Conservation (phyloP, 2,329 filamentous ascomycete genomes). For the Exophiala viscosa region DNA sequence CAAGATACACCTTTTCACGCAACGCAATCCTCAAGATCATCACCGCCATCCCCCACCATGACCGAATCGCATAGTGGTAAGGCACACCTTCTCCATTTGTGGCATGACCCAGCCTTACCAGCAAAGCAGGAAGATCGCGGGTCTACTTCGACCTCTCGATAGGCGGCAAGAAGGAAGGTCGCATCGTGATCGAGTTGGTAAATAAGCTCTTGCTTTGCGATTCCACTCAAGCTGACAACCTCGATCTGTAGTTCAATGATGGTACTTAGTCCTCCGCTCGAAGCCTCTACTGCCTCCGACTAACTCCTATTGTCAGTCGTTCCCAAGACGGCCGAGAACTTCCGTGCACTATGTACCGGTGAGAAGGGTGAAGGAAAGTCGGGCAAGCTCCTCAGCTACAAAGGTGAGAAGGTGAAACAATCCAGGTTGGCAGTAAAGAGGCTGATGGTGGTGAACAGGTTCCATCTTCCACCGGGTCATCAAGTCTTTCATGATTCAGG, state of each 20-base stretch:
- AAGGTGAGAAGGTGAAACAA: conserved; percentile 48
- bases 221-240: background rate
- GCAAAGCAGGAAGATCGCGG: conserved; percentile 59
- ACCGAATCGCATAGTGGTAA: conserved; percentile 20
- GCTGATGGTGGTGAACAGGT: conserved; percentile 43
- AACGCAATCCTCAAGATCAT: background rate
- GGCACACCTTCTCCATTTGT: conserved; percentile 1
- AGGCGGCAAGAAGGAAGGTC: conserved; percentile 67
- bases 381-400: conserved; percentile 87
- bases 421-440: background rate
- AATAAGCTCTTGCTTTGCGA: conserved; percentile 32
- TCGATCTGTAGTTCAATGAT: conserved; percentile 24
- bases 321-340: conserved; percentile 95
- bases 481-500: conserved; percentile 98
- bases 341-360: conserved; percentile 87
- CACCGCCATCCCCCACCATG: conserved; percentile 6
- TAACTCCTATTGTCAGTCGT: conserved; percentile 64
- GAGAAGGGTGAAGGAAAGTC: conserved; percentile 82
- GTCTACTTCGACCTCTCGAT: conserved; percentile 94
- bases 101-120: conserved; percentile 2
- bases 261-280: conserved; percentile 5
- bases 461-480: conserved; percentile 94
- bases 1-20: background rate
- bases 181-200: conserved; percentile 81
- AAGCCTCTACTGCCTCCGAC: background rate